Evolutionary conservation across 768 basidiomycete species (phyloP), one percentile per base, ranked within the genome.

Genomic region (Lenzites betulinus): DNA sequence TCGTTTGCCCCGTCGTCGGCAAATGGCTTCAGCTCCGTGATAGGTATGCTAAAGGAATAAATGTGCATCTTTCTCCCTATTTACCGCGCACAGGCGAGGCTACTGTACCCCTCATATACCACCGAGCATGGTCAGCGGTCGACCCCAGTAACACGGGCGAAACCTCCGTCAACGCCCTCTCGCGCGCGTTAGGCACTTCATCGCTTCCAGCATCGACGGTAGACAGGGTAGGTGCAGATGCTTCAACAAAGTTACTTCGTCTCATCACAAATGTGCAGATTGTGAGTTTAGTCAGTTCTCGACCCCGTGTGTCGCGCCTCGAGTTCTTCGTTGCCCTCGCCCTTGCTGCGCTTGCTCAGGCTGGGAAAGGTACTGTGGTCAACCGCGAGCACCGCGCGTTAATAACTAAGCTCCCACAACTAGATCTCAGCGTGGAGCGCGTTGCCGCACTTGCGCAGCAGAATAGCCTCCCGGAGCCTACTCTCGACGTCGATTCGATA

Each of bases 311-410:
- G 38, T 92, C 92, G 8, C 92, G 86, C 65, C 84, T 89, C 58
- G 95, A 98, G 70, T 95, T 96, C 78, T 95, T 91, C 71, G 91
- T 95, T 12, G 92, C 93, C 11, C 75, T 98, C 25, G 93, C 92
- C 12, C 79, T 98, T 15, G 92, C 92, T 46, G 92, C 92, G 2
- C 77, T 96, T 4, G 92, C 92, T 6, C 95, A 98, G 73, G 77
- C 84, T 6, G 88, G 86, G 3, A 87, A 88, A 82, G 92, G 92
- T 90, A 57, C 25, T 35, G 9, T 60, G 30, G 26, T 44, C 66
- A 58, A 15, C 38, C 18, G 15, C 18, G 44, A 1, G 44, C 35
- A 36, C 53, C 46, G 11, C 49, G 7, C 11, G 7, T 5, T 9
- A 1, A 3, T 28, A 53, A 16, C 35, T 9, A 8, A 20, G 7